A percentile compares a stretch with the other conserved stretches of the same genome.
phyloP scores from a whole-genome alignment of 2,329 filamentous ascomycete genomes.

The Ophiostoma sp. region DNA sequence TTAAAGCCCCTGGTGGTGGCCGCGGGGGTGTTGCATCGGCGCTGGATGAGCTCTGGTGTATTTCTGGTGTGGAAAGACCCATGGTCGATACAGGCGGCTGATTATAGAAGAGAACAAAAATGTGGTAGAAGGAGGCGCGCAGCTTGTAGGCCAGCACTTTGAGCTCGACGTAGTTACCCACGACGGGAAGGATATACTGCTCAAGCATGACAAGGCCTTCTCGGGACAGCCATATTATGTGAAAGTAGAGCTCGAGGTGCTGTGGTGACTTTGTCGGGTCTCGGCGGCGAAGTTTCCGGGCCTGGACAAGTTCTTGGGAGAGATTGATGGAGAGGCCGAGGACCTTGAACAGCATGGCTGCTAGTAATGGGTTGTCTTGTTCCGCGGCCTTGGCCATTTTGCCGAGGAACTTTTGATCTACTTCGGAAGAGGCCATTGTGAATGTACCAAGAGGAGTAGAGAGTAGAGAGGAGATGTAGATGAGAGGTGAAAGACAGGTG shows the following conservation, averaged over 20 bases:
- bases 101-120: conserved; percentile 95
- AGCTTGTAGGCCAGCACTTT: conserved; percentile 89
- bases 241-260: conserved; percentile 73
- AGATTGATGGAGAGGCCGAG: conserved; percentile 86
- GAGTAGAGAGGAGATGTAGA: not conserved
- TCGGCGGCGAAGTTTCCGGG: conserved; percentile 75
- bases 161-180: conserved; percentile 70
- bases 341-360: conserved; percentile 80
- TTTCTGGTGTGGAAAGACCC: conserved; percentile 48
- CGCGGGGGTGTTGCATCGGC: conserved; percentile 35
- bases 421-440: conserved; percentile 88
- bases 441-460: too few species aligned
- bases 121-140: conserved; percentile 89
- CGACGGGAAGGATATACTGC: conserved; percentile 79
- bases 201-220: conserved; percentile 88
- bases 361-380: conserved; percentile 71
- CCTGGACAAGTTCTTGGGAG: conserved; percentile 74
- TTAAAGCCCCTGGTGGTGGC: conserved; percentile 26
- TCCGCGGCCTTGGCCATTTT: conserved; percentile 77
- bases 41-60: conserved; percentile 34
- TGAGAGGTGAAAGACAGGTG: not conserved
- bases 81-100: conserved; percentile 67
- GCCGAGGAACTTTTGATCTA: conserved; percentile 95
- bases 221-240: conserved; percentile 91
- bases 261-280: conserved; percentile 70